Evolutionary conservation across 1,284 basidiomycete species (phyloP).

Genomic region (Inonotus hispidus): DNA sequence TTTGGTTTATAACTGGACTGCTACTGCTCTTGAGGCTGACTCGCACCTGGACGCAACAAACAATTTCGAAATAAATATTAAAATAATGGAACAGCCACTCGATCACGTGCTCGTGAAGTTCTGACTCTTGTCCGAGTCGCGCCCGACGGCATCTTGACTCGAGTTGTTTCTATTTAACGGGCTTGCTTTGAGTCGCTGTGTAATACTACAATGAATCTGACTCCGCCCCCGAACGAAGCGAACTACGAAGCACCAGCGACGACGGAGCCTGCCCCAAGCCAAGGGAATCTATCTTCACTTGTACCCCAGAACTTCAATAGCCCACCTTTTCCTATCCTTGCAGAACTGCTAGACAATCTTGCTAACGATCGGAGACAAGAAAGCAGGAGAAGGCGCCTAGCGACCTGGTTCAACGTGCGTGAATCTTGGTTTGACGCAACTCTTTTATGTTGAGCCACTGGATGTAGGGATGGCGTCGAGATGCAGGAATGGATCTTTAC

Average conservation of each 20-base stretch:
- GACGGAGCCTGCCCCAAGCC: neutral
- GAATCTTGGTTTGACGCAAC: neutral
- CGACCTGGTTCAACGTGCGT: conserved; percentile 72
- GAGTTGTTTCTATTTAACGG: no score
- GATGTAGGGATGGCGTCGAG: conserved; percentile 67
- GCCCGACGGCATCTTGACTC: no score
- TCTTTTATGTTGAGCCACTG: neutral
- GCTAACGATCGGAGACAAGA: conserved; percentile 67
- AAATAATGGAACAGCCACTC: no score
- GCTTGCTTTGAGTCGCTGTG: neutral
- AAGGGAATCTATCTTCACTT: conserved; percentile 32
- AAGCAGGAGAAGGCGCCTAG: conserved; percentile 53
- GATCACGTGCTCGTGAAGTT: neutral
- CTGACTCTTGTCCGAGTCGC: no score
- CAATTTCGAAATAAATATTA: no score
- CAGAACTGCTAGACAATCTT: conserved; percentile 63
- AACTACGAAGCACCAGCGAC: neutral
- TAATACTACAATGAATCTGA: conserved; percentile 6
- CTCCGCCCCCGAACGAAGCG: conserved; percentile 7
- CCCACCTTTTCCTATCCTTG: conserved; percentile 62
- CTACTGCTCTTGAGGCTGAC: neutral
- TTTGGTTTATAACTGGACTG: neutral
- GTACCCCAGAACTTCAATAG: conserved; percentile 60
- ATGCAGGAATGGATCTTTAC: conserved; percentile 69
- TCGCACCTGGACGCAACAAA: neutral